phyloP scores from a whole-genome alignment of 352 stramenopile species.

The Pythium dissotocum region DNA sequence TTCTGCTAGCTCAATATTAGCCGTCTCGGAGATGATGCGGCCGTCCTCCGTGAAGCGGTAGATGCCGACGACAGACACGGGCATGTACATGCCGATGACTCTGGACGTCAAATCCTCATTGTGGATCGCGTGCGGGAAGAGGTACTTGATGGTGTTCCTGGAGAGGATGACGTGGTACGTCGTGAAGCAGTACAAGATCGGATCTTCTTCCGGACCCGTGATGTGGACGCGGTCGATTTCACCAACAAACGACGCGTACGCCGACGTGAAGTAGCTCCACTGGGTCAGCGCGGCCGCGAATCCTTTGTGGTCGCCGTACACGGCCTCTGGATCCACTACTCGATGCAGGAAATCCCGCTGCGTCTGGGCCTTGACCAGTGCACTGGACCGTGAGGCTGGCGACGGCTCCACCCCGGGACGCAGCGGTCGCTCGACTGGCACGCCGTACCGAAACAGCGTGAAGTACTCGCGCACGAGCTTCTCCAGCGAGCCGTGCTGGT shows the following conservation, averaged over 20 bases:
- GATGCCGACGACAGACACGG: slow-evolving; percentile 23
- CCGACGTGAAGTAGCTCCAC: slow-evolving; percentile 32
- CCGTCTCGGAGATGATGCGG: slow-evolving; percentile 25
- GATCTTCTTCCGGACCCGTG: slow-evolving; percentile 29
- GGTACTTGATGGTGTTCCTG: slow-evolving; percentile 31
- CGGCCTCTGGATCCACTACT: slow-evolving; percentile 20
- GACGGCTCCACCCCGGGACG: background rate
- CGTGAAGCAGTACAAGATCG: slow-evolving; percentile 30
- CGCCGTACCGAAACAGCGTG: slow-evolving; percentile 29
- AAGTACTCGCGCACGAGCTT: slow-evolving; percentile 34
- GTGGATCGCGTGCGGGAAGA: slow-evolving; percentile 30
- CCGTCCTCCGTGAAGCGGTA: slow-evolving; percentile 27
- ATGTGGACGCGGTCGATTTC: slow-evolving; percentile 29
- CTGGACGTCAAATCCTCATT: slow-evolving; percentile 29
- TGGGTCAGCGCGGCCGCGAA: slow-evolving; percentile 13
- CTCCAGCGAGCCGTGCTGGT: slow-evolving; percentile 31
- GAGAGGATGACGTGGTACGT: slow-evolving; percentile 31
- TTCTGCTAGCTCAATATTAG: slow-evolving; percentile 28
- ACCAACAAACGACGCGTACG: slow-evolving; percentile 31
- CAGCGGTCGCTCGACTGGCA: slow-evolving; percentile 25
- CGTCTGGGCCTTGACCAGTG: slow-evolving; percentile 18
- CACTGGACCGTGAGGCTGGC: background rate
- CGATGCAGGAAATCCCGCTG: slow-evolving; percentile 27
- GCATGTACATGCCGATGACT: slow-evolving; percentile 29
- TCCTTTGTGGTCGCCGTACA: slow-evolving; percentile 33